Evolutionary conservation across 495 filamentous ascomycete species (phyloP), one percentile per base, ranked within the genome.

Genomic region (Neurospora pannonica): DNA sequence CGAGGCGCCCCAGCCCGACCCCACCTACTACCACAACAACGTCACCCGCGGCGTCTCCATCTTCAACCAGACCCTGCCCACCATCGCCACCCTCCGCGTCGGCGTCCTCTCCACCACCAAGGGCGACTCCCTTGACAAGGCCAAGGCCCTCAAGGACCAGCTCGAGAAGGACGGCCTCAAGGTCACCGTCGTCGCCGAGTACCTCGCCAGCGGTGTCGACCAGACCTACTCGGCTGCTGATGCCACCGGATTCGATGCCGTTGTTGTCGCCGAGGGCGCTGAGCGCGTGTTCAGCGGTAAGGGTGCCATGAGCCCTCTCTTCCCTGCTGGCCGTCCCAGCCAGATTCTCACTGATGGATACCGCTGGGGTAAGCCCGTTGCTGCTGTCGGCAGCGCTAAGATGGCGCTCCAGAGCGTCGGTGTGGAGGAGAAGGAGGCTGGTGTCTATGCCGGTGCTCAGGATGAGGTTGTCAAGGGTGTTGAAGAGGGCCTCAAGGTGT

Each of bases 311-410:
- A 85, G 82, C 10, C 81, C 90, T 0, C 80, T 93, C 31, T 94
- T 87, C 79, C 92, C 92, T 0, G 84, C 86, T 11, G 89, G 89
- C 0, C 85, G 91, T 0, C 92, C 90, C 0, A 78, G 86, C 7
- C 87, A 92, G 83, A 91, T 94, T 54, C 79, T 94, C 31, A 72
- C 82, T n/a, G 87, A 90, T 81, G 91, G 85, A 0, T 94, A 88
- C 83, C 82, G 87, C 1, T 94, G 89, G 82, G 92, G 92, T 7
- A 95, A 94, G 86, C 88, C 92, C 0, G 86, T 95, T 46, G 90
- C 82, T 5, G 90, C 87, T 2, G 73, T 93, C 2, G 92, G 92
- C 0, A 75, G 75, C 43, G 78, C 72, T 7, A 74, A 75, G 17
- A 42, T 46, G 46, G 87, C 84, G 24, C 79, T 93, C 8, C 70